Evolutionary conservation across 1,284 basidiomycete genomes (phyloP).

Genomic region (Cutaneotrichosporon daszewskae): DNA sequence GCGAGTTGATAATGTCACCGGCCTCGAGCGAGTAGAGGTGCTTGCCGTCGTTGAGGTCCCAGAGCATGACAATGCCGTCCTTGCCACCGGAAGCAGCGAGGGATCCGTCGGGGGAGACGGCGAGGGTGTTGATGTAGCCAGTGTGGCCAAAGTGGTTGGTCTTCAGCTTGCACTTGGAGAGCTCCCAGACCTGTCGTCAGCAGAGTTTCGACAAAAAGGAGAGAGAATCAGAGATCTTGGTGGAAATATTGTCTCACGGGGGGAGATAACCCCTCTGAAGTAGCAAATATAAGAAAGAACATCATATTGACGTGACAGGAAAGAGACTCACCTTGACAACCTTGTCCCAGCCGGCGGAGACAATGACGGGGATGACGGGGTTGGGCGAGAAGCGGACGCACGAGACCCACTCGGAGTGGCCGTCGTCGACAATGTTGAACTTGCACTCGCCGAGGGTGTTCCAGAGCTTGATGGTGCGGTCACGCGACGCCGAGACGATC

Average conservation of each 20-base stretch:
- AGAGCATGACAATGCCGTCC: constrained; percentile 99
- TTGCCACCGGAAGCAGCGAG: constrained; percentile 98
- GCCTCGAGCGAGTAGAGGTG: constrained; percentile 99
- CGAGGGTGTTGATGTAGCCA: constrained; percentile 98
- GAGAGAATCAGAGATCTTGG: constrained; percentile 64
- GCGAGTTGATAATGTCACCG: constrained; percentile 96
- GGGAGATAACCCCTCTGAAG: constrained; percentile 69
- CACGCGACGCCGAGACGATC: constrained; percentile 96
- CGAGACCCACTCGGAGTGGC: constrained; percentile 96
- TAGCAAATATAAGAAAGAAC: constrained; percentile 68
- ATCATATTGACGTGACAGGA: constrained; percentile 47
- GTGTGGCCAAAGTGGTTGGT: constrained; percentile 99
- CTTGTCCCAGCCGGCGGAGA: constrained; percentile 99
- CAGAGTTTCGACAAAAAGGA: constrained; percentile 5
- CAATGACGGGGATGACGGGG: constrained; percentile 95
- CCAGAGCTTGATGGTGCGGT: constrained; percentile 99
- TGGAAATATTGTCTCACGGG: constrained; percentile 68
- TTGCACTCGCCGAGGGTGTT: constrained; percentile 99
- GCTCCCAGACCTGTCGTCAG: constrained; percentile 86
- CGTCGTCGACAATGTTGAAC: constrained; percentile 99
- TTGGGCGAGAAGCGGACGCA: constrained; percentile 99
- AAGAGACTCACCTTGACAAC: constrained; percentile 84
- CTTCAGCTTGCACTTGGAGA: constrained; percentile 99
- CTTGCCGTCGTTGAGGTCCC: constrained; percentile 99
- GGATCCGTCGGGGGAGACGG: constrained; percentile 98